These are phyloP conservation scores for Aspergillus phoenicis DNA, from an alignment of 2,329 filamentous ascomycete species.

Conservation along the genomic window DNA sequence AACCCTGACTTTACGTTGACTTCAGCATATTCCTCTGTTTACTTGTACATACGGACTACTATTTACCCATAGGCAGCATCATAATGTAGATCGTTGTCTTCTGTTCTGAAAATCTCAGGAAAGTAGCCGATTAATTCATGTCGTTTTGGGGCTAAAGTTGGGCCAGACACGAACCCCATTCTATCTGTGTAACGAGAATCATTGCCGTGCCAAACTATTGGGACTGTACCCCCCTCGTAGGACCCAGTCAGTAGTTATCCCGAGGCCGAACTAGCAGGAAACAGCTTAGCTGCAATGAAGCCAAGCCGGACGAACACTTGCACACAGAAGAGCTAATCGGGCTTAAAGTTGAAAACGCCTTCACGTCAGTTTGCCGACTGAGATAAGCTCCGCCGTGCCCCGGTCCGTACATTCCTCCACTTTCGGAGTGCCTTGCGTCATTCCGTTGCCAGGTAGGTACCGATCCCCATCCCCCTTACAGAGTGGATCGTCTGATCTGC, in stretches of 20 bases:
- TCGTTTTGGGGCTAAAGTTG: background rate
- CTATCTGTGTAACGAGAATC: background rate
- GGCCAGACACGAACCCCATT: background rate
- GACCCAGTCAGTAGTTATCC: background rate
- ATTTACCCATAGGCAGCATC: background rate
- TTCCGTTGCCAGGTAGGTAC: slow-evolving; percentile 11
- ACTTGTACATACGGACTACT: background rate
- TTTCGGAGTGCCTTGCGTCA: slow-evolving; percentile 11
- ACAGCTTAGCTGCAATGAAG: slow-evolving; percentile 7
- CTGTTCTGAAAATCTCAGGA: background rate
- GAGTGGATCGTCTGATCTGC: slow-evolving; percentile 6
- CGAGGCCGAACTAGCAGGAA: slow-evolving; percentile 2
- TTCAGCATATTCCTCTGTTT: background rate
- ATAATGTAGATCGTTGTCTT: background rate
- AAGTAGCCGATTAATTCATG: background rate
- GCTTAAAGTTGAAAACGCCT: slow-evolving; percentile 12
- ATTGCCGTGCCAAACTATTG: background rate
- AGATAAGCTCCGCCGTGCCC: slow-evolving; percentile 9
- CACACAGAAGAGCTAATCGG: slow-evolving; percentile 13
- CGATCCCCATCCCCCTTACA: slow-evolving; percentile 8
- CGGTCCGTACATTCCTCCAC: background rate
- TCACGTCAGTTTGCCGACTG: slow-evolving; percentile 5
- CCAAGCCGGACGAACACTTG: slow-evolving; percentile 5
- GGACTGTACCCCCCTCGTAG: background rate
- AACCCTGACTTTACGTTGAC: background rate